Base-by-base conservation (phyloP, 2,329 filamentous ascomycete species). In the Sporothrix inflata region DNA sequence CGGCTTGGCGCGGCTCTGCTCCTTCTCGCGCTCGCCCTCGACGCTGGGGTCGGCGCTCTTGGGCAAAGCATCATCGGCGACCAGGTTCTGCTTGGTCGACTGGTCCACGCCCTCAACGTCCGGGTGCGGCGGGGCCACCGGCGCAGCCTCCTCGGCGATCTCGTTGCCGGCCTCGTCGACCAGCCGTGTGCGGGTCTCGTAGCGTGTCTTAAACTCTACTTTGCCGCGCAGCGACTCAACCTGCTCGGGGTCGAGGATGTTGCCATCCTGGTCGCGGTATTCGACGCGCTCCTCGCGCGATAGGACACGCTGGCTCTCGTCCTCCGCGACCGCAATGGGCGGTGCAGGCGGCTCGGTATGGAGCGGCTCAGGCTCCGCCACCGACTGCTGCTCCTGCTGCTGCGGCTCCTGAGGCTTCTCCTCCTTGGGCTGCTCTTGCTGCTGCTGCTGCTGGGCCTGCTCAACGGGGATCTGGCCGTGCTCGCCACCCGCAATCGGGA, bases 221-320 rank as follows among this genome's bases (percentile, higher is more conserved):
- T 97, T 97, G 78, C 95, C 96, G 81, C 95, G 89, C 42, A 99
- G 88, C 24, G 88, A 89, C 78, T 92, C 89, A 73, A 99, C 94
- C 80, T 97, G 89, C 78, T 94, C 92, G 71, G 92, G 89, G 78
- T 95, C 85, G 42, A 99, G 88, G 42, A 98, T 81, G 79, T 98
- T 98, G 76, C 96, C 96, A 77, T 97, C 87, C 81, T 98, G 93
- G 81, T 98, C 96, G 70, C 96, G 92, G 83, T 97, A 99, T 83
- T 98, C 96, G 63, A 98, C 85, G 76, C 91, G 91, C 83, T 98
- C 92, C 82, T 97, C 92, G 71, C 89, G 84, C 55, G 82, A 82
- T 57, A 89, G 71, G 4, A 89, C 77, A 71, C 83, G 82, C 76
- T 86, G 84, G 57, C 81, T 21, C 27, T 61, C 83, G 53, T 65